Evolutionary conservation across 2,329 filamentous ascomycete genomes (phyloP).

Genomic region (Teratosphaeria gauchensis): DNA sequence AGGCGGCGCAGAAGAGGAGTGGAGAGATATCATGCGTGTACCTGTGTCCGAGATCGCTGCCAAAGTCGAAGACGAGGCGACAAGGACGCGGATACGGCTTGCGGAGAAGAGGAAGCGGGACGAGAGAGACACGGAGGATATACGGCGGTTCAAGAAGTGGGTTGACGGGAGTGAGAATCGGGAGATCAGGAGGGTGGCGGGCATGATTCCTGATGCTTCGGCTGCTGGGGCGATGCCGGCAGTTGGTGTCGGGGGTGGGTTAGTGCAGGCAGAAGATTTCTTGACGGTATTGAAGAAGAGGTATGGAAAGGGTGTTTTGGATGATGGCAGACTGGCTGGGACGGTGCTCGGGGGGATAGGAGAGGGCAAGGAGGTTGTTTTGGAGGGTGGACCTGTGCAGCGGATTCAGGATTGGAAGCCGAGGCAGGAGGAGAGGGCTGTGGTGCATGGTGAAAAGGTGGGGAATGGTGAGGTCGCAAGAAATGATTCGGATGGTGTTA

Average conservation of each 20-base stretch:
- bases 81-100: constrained; percentile 12
- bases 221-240: constrained; percentile 39
- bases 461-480: neutral
- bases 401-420: constrained; percentile 57
- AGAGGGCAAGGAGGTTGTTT: constrained; percentile 61
- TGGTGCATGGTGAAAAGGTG: neutral
- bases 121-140: constrained; percentile 67
- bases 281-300: constrained; percentile 69
- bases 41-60: constrained; percentile 33
- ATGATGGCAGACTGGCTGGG: constrained; percentile 77
- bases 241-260: constrained; percentile 28
- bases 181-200: constrained; percentile 73
- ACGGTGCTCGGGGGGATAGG: constrained; percentile 68
- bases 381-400: constrained; percentile 65
- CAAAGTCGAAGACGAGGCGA: constrained; percentile 28
- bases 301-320: constrained; percentile 62
- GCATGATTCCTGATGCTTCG: constrained; percentile 43
- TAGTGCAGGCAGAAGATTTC: constrained; percentile 37
- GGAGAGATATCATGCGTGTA: constrained; percentile 42
- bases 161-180: constrained; percentile 61
- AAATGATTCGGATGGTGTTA: neutral
- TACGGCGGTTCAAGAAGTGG: constrained; percentile 67
- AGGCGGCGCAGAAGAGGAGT: constrained; percentile 58
- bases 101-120: constrained; percentile 38
- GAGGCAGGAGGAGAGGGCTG: constrained; percentile 4